Evolutionary conservation across 202 grass and related monocot genomes (phyloP), one percentile per base, ranked within the genome.

Genomic region (Zoysia matrella): DNA sequence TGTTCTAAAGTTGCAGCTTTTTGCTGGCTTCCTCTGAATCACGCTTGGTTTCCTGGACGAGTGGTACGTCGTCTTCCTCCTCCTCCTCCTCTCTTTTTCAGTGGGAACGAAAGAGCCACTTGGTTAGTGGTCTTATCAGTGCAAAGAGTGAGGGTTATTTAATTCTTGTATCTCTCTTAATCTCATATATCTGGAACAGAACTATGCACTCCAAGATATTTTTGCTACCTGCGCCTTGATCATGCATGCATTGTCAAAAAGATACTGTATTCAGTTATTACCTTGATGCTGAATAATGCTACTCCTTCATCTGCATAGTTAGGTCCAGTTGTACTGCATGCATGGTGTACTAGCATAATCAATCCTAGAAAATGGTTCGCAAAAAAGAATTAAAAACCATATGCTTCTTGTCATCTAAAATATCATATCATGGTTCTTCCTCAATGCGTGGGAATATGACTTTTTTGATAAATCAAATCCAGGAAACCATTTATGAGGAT

Each of bases 41-140:
- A 85, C 83, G 67, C 54, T 85, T 65, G 65, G 2, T 40, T 49
- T 62, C 60, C 48, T 64, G 18, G 63, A 83, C 43, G 62, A 75
- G 62, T 1, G 10, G 52, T 77, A n/a, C n/a, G n/a, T n/a, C n/a
- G n/a, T n/a, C 66, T 57, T 69, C 50, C 16, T 67, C 52, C 12
- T n/a, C n/a, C 14, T 45, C 4, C 10, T 42, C 39, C n/a, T 61
- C 22, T 39, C 47, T 50, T 60, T 51, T 44, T 71, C 13, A 47
- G 18, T 45, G 49, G 45, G 13, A 83, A 67, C 67, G 81, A 58
- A 46, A 75, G 81, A 75, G 69, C 41, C 50, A 51, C 46, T 76
- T 39, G 56, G 44, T 48, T n/a, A 68, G 40, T 79, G 50, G 10
- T 12, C 16, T 79, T 79, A 30, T 46, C 56, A 68, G 40, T 79